Conservation (phyloP, 495 filamentous ascomycete species). For the Cercophora samala region DNA sequence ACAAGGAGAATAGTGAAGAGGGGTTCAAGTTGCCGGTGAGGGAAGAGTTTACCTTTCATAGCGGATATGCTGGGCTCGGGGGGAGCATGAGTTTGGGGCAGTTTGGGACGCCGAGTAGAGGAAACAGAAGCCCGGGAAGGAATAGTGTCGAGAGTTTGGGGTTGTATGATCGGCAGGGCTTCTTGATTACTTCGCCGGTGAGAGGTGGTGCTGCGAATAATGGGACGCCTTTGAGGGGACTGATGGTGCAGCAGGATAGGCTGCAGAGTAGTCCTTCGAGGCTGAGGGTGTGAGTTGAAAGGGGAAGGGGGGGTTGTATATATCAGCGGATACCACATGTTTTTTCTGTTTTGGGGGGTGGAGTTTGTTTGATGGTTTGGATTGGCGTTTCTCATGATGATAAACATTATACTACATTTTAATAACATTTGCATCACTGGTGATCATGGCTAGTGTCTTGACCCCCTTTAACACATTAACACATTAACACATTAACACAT, state of each 20-base stretch:
- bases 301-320: not conserved
- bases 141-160: slow-evolving; percentile 20
- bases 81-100: not conserved
- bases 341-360: not conserved
- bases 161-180: slow-evolving; percentile 25
- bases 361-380: not conserved
- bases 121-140: not conserved
- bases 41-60: slow-evolving; percentile 8
- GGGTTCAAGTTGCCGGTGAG: not conserved
- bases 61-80: not conserved
- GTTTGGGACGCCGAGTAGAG: not conserved
- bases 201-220: not conserved
- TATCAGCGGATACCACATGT: not conserved
- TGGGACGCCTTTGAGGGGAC: not conserved
- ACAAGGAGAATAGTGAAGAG: slow-evolving; percentile 4
- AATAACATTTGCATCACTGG: too few species aligned
- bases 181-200: slow-evolving; percentile 22
- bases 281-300: not conserved
- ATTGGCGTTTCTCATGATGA: too few species aligned
- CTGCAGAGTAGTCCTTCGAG: slow-evolving; percentile 12
- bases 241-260: not conserved
- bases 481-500: too few species aligned
- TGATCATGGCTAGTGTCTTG: too few species aligned
- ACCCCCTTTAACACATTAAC: too few species aligned
- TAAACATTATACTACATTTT: too few species aligned